Evolutionary conservation across 1,139 yeast species (phyloP).

Genomic region (Chernovozyma sophiae-reginae): DNA sequence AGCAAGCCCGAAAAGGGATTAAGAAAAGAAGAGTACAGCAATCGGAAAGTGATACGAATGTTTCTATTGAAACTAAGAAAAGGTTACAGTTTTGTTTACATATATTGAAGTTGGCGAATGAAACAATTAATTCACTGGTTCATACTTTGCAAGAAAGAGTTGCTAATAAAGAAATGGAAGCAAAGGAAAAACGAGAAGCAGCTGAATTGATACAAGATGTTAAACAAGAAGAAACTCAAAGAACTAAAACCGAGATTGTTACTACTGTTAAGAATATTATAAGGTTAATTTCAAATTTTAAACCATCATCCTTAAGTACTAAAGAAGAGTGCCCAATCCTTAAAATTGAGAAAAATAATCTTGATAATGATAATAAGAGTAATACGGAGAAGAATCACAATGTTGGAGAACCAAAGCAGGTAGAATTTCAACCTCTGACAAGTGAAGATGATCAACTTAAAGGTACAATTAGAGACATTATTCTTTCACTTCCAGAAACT

Average conservation of each 20-base stretch:
- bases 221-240: conserved; percentile 20
- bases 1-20: conserved; percentile 13
- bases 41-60: conserved; percentile 19
- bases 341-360: too few species aligned
- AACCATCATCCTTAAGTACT: conserved; percentile 57
- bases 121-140: conserved; percentile 64
- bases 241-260: conserved; percentile 77
- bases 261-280: conserved; percentile 87
- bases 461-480: conserved; percentile 73
- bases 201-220: conserved; percentile 7
- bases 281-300: conserved; percentile 78
- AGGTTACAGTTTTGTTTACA: conserved; percentile 71
- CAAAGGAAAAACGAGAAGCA: conserved; percentile 14
- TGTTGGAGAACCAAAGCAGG: background rate
- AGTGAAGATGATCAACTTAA: conserved; percentile 29
- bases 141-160: conserved; percentile 49
- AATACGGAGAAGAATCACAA: background rate
- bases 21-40: conserved; percentile 10
- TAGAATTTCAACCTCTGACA: background rate
- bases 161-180: conserved; percentile 17
- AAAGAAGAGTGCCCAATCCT: too few species aligned
- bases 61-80: conserved; percentile 64
- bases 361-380: background rate
- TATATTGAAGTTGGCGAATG: conserved; percentile 70
- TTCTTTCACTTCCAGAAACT: conserved; percentile 62